Base-by-base conservation (phyloP, 1,139 yeast species). In the Nakaseomyces uthaithaninus region DNA sequence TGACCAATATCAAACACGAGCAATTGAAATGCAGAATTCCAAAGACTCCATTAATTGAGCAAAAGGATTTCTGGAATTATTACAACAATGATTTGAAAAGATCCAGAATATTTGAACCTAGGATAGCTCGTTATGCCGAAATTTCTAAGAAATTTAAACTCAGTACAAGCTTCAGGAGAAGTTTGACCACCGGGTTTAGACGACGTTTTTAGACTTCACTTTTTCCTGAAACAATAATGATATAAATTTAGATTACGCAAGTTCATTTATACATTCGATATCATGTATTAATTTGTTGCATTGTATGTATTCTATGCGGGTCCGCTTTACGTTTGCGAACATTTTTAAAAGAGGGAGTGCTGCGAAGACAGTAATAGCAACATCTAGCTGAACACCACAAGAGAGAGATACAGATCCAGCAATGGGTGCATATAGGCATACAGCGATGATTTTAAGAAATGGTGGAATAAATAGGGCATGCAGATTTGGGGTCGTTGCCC, bases 1-100 rank as follows among this genome's bases (percentile, higher is more conserved):
- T 65, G 50, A 60, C 61, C 33, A 62, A 58, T 35, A 41, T 53
- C 4, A 57, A 45, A 15, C 54, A 54, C 41, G 42, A 43, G n/a
- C 38, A 30, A 9, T n/a, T 45, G 10, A 11, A 11, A 20, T 16
- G 20, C 24, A 37, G 24, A 9, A 6, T 28, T 9, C n/a, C 25
- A 14, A 25, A 7, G 4, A 22, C 10, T 2, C 20, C 26, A 14
- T 18, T 45, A 16, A 22, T 50, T 10, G 6, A 33, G n/a, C 50
- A 52, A 23, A 36, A 39, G 16, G 10, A 36, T 4, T 55, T 57
- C 36, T 60, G 63, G 62, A 38, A 42, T 3, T 59, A 57, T 40
- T 59, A 57, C 37, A 53, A 49, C 28, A 38, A 37, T 10, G 62
- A 57, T 42, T 28, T 59, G 22, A 41, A 41, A 3, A 43, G 58